Base-by-base conservation (phyloP, 1,284 basidiomycete genomes). In the Porodaedalea pini region DNA sequence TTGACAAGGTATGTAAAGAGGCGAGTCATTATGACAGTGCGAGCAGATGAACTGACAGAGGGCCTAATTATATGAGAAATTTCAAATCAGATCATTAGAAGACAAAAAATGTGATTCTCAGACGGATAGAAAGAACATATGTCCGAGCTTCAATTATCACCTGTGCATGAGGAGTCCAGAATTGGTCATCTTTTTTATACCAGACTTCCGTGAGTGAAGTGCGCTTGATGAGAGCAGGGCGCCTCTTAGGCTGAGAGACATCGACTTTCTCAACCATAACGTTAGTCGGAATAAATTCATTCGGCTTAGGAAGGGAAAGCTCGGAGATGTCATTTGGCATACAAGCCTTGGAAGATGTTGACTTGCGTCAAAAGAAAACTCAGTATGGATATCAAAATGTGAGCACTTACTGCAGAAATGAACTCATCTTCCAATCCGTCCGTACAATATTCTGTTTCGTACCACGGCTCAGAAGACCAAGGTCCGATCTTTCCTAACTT, bases 121-220 rank as follows among this genome's bases (percentile, higher is more conserved):
- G 17, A 32, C 11, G 27, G 41, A 19, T 23, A 29, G 23, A 8
- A 29, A 87, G 85, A 68, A 45, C 69, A 44, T 65, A 88, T 88
- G 82, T 89, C 64, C 85, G 78, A 44, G 92, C 74, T 62, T 89
- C 82, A 51, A 93, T 75, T 55, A 84, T 70, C n/a, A 86, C 78
- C 58, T 81, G 76, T 2, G 92, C 91, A 67, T 91, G 6, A 6
- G 95, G 95, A 5, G 94, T 83, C 90, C 92, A 96, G 76, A 95
- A 98, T 60, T 80, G 82, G 71, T 98, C 94, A 69, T 98, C 94
- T 68, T 93, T 94, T 78, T 98, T 98, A 74, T 94, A 83, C 94
- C 94, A 98, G 8, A 97, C 72, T 19, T 84, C 78, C 1, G 86
- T 88, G 31, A 88, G 67, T 0, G 80, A 73, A 0, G 85, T 92